Conservation (phyloP, 768 basidiomycete species). For the Lactifluus volemus region DNA sequence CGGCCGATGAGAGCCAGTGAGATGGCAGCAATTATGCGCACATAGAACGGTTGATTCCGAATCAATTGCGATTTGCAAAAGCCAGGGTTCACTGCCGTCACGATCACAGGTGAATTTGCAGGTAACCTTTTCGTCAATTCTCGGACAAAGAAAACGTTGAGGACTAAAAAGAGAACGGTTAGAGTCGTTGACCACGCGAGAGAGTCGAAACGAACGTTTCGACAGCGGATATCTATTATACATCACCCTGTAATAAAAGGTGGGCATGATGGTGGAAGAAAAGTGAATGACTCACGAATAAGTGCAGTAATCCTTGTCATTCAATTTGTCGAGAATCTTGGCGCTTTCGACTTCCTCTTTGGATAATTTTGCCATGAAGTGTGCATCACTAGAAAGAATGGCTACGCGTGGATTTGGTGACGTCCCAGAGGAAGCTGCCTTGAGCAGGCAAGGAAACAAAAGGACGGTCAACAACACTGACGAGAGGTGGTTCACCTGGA, state of each 20-base stretch:
- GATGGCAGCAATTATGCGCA: background rate
- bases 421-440: too few relatives aligned
- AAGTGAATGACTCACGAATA: too few relatives aligned
- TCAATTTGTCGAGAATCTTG: conserved; percentile 2
- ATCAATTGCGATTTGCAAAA: conserved; percentile 10
- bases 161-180: background rate
- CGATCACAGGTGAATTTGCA: conserved; percentile 11
- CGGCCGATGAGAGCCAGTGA: background rate
- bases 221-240: conserved; percentile 2
- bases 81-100: conserved; percentile 12
- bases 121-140: conserved; percentile 17
- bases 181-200: background rate
- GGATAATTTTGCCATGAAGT: background rate
- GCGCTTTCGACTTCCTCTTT: conserved; percentile 4
- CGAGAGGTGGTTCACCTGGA: conserved; percentile 35
- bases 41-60: background rate
- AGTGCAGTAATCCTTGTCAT: conserved; percentile 2
- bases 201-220: conserved; percentile 6
- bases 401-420: too few relatives aligned
- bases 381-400: conserved; percentile 3
- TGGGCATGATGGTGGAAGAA: background rate
- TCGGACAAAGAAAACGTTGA: conserved; percentile 13
- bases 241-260: conserved; percentile 1
- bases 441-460: too few relatives aligned
- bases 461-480: too few relatives aligned